These are phyloP conservation scores for Auriscalpium microsporum DNA, from an alignment of 768 basidiomycete genomes.

Conservation along the genomic window DNA sequence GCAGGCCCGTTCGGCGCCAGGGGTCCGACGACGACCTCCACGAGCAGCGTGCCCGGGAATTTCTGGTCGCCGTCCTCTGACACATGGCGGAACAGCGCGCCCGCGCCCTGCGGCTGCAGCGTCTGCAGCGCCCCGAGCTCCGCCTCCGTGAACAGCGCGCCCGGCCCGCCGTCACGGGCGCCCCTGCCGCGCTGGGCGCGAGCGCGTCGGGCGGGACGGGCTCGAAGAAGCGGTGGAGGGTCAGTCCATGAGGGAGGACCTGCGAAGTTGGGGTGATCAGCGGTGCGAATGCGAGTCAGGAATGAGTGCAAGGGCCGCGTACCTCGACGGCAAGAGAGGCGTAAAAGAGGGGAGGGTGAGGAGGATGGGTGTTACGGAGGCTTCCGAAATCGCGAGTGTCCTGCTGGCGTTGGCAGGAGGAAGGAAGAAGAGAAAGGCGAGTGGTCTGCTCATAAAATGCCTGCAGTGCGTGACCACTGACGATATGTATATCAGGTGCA, in stretches of 20 bases:
- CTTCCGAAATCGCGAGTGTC: conserved; percentile 9
- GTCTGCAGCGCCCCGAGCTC: conserved; percentile 39
- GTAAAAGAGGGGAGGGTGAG: conserved; percentile 47
- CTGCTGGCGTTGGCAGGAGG: background rate
- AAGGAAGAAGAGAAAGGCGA: background rate
- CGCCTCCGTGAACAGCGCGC: conserved; percentile 45
- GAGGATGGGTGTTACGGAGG: conserved; percentile 39
- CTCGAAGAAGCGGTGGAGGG: conserved; percentile 58
- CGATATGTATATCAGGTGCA: background rate
- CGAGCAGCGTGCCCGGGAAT: conserved; percentile 49
- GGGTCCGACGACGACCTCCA: conserved; percentile 35
- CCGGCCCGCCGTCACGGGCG: background rate
- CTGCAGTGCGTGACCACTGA: background rate
- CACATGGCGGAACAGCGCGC: conserved; percentile 47
- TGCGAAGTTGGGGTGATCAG: conserved; percentile 18
- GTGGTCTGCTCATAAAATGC: background rate
- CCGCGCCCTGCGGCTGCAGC: conserved; percentile 24
- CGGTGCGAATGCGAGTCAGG: conserved; percentile 8
- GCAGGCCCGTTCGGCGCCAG: conserved; percentile 23
- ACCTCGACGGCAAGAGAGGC: conserved; percentile 61
- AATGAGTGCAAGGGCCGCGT: conserved; percentile 4
- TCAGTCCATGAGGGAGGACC: conserved; percentile 61
- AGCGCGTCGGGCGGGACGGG: conserved; percentile 28
- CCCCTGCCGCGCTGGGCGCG: conserved; percentile 23
- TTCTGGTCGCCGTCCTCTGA: conserved; percentile 66